Base-by-base conservation (phyloP, 192 early-diverging fungal species). In the Podochytrium sp. region DNA sequence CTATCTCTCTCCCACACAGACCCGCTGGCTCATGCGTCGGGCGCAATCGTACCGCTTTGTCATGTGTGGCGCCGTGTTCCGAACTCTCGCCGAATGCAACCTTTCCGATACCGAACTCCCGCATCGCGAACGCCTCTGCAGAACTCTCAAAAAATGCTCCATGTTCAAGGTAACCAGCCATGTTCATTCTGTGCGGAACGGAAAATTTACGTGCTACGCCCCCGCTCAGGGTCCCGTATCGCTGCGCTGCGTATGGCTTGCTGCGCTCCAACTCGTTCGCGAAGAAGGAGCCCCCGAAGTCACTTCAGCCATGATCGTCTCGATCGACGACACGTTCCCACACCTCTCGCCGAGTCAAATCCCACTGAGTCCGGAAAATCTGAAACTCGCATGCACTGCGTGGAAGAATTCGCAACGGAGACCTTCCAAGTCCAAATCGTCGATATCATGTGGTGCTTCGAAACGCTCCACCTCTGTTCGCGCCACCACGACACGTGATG, bases 21-120 rank as follows among this genome's bases (percentile, higher is more conserved):
- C 7, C 0, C 66, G 66, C 34, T 68, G 66, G 66, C 41, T 25
- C 35, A 68, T 68, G 66, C 66, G 51, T 23, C 66, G 66, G 6
- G 66, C 66, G 3, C 66, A 68, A 35, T 20, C 16, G 6, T 68
- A 68, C 50, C 66, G 66, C 0, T 68, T 53, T 30, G 51, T 68
- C 7, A 68, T 68, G 66, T 68, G 66, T 51, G 32, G 35, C 50
- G 10, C 16, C 3, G 66, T 68, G n/a, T 27, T 51, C 66, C 51
- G 55, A 25, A 33, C 32, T 16, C 66, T 51, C 18, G 32, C 66
- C 18, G n/a, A n/a, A n/a, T n/a, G n/a, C n/a, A 2, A 37, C 63
- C 41, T 49, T 20, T 30, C 25, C 0, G 50, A 55, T 34, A 51
- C 43, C 7, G 23, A 12, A 0, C 47, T 68, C 33, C 66, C 66